These are phyloP conservation scores for Starmerella ratchasimensis DNA, from an alignment of 805 yeast genomes.

Conservation along the genomic window DNA sequence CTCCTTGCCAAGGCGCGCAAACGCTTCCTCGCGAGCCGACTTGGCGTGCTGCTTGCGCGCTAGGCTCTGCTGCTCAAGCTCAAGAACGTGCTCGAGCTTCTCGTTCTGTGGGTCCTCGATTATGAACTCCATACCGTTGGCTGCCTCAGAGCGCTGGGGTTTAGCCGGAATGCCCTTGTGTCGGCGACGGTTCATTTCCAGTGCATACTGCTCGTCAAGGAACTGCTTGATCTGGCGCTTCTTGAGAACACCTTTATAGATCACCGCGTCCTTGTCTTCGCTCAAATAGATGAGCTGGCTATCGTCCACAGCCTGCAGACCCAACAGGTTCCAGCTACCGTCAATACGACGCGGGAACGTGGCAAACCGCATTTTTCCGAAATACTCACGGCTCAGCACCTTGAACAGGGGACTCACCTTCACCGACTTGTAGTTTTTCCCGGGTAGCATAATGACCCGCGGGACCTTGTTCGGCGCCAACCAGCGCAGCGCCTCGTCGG, in stretches of 20 bases:
- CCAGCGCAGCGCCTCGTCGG: constrained; percentile 19
- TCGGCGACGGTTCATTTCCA: constrained; percentile 19
- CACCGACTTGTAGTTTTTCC: constrained; percentile 19
- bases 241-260: constrained; percentile 24
- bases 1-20: constrained; percentile 10
- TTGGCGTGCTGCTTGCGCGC: constrained; percentile 5
- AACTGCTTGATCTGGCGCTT: constrained; percentile 19
- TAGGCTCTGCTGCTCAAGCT: constrained; percentile 6
- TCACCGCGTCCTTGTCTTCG: constrained; percentile 18
- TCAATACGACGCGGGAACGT: constrained; percentile 21
- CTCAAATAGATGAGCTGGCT: constrained; percentile 21
- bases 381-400: constrained; percentile 23
- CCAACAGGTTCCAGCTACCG: constrained; percentile 20
- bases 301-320: constrained; percentile 18
- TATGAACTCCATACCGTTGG: constrained; percentile 20
- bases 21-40: constrained; percentile 14
- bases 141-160: constrained; percentile 16
- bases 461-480: constrained; percentile 19
- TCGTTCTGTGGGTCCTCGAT: constrained; percentile 19
- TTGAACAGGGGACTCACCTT: constrained; percentile 24
- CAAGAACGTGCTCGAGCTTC: constrained; percentile 16
- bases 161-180: constrained; percentile 2
- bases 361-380: constrained; percentile 23
- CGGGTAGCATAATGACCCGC: constrained; percentile 23
- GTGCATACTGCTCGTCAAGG: constrained; percentile 20